A percentile compares a stretch with the other conserved stretches of the same genome.
phyloP scores from a whole-genome alignment of 495 filamentous ascomycete species.

The Tuber microsphaerosporum region DNA sequence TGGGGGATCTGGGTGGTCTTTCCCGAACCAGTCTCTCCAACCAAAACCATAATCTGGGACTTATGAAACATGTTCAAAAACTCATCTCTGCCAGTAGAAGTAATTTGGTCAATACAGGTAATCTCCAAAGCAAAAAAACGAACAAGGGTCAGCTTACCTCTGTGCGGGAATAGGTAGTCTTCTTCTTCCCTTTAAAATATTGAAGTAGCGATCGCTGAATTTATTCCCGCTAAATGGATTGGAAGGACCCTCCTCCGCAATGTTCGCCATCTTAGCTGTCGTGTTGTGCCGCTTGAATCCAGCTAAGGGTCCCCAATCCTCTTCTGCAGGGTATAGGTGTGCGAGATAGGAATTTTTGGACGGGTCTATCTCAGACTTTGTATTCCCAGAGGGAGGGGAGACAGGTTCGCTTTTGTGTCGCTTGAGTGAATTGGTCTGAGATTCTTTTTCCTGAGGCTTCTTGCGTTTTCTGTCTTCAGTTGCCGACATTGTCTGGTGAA shows the following conservation, averaged over 20 bases:
- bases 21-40: conserved; percentile 97
- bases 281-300: conserved; percentile 70
- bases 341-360: conserved; percentile 75
- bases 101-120: conserved; percentile 9
- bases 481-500: background rate
- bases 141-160: conserved; percentile 50
- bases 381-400: conserved; percentile 26
- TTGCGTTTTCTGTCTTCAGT: conserved; percentile 25
- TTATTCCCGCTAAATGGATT: conserved; percentile 76
- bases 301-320: conserved; percentile 50
- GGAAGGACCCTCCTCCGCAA: conserved; percentile 69
- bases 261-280: conserved; percentile 64
- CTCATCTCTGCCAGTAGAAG: conserved; percentile 60
- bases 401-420: conserved; percentile 10
- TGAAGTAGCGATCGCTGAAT: conserved; percentile 77
- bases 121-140: conserved; percentile 11
- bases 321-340: conserved; percentile 60
- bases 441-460: background rate
- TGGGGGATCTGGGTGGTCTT: conserved; percentile 99
- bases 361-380: conserved; percentile 35
- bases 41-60: conserved; percentile 92
- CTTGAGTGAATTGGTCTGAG: background rate
- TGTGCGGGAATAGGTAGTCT: conserved; percentile 86
- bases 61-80: conserved; percentile 88
- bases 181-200: conserved; percentile 73